phyloP scores from a whole-genome alignment of 148 eudicot genomes.

The Diospyros kaki region DNA sequence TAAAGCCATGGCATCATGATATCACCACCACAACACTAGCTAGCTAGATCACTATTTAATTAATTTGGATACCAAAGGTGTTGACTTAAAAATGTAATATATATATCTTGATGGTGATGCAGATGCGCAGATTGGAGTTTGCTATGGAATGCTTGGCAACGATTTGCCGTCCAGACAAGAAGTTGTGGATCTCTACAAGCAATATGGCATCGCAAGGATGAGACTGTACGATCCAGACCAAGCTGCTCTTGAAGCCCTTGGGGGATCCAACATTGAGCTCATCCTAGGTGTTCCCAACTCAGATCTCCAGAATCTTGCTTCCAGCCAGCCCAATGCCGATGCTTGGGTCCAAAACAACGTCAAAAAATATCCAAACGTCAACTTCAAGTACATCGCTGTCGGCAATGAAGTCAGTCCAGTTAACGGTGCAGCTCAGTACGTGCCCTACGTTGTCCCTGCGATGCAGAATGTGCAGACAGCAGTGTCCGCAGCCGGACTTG shows the following conservation, averaged over 20 bases:
- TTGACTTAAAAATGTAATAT: no score
- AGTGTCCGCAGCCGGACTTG: constrained; percentile 19
- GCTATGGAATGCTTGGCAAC: constrained; percentile 15
- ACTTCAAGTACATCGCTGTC: constrained; percentile 38
- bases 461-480: constrained; percentile 12
- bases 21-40: no score
- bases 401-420: constrained; percentile 38
- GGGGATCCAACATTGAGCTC: constrained; percentile 40
- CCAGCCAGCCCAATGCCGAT: constrained; percentile 21
- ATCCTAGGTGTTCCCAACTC: constrained; percentile 34
- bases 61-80: no score
- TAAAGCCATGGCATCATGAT: no score
- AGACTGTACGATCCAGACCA: constrained; percentile 39
- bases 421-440: background rate
- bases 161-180: constrained; percentile 12
- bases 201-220: constrained; percentile 26
- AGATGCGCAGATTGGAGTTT: constrained; percentile 16
- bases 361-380: constrained; percentile 26
- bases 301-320: constrained; percentile 16
- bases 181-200: constrained; percentile 14
- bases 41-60: no score
- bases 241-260: constrained; percentile 28
- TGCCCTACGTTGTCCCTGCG: constrained; percentile 9
- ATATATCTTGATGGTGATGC: background rate
- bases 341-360: constrained; percentile 41